Evolutionary conservation across 768 basidiomycete species (phyloP).

Genomic region (Suillus fuscotomentosus): DNA sequence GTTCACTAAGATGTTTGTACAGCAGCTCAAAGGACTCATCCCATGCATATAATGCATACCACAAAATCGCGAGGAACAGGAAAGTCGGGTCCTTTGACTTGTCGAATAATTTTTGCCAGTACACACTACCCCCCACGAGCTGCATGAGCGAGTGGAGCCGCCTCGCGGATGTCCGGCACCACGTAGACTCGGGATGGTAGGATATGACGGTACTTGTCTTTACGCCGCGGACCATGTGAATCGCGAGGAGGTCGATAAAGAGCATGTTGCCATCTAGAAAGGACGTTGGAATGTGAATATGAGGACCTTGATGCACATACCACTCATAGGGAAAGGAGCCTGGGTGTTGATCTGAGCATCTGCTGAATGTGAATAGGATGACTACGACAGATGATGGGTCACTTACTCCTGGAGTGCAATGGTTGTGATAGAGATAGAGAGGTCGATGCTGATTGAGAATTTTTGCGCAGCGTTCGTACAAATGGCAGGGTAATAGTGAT

Average conservation of each 20-base stretch:
- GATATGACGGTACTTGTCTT: constrained; percentile 24
- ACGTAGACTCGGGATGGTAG: constrained; percentile 25
- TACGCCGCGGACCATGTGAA: constrained; percentile 47
- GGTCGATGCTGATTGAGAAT: not conserved
- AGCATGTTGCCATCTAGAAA: constrained; percentile 20
- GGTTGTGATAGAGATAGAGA: not conserved
- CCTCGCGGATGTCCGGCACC: constrained; percentile 17
- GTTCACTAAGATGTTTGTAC: constrained; percentile 46
- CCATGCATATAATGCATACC: constrained; percentile 64
- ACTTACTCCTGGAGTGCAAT: not conserved
- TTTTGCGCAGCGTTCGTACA: constrained; percentile 38
- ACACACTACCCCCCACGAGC: constrained; percentile 31
- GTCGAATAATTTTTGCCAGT: constrained; percentile 26
- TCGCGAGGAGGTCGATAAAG: constrained; percentile 46
- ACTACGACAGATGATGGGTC: constrained; percentile 6
- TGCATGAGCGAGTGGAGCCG: constrained; percentile 28
- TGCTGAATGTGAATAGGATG: too few relatives aligned
- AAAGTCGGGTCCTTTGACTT: constrained; percentile 50
- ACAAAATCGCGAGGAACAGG: constrained; percentile 49
- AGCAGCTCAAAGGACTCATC: constrained; percentile 56
- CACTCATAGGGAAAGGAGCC: constrained; percentile 37
- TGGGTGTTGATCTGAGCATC: constrained; percentile 49
- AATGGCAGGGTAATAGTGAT: constrained; percentile 57
- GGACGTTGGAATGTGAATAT: not conserved
- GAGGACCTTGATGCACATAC: constrained; percentile 24